Base-by-base conservation (phyloP, 116 monocot genomes). In the Dioscorea cayenensis region DNA sequence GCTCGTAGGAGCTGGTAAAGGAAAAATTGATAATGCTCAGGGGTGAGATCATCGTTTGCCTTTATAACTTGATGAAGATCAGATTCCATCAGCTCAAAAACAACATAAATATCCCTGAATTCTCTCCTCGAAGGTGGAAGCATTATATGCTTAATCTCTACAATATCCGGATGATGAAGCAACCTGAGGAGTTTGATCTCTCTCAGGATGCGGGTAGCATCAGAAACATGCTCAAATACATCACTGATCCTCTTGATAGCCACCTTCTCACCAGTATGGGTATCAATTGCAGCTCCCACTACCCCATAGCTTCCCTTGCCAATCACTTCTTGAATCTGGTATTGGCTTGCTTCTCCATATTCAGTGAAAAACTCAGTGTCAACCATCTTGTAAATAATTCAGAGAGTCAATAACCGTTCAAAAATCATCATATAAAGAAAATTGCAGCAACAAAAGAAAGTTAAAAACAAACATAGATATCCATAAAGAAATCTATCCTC, bases 11-110 rank as follows among this genome's bases (percentile, higher is more conserved):
- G 73, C 68, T 81, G 81, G 36, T 77, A 81, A 36, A 81, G 69
- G 72, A 81, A 81, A 63, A 77, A 81, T 49, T 73, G 81, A 63
- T 81, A 66, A 70, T 81, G 81, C 19, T 72, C 77, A 6, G 72
- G 69, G n/a, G 77, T 81, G 60, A 81, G 81, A 73, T 81, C 81
- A 65, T 81, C 77, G 64, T 81, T 81, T 20, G 76, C 81, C 69
- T 73, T 73, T 23, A 81, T 81, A 18, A 81, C 81, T 59, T 81
- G 77, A 69, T 80, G 80, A 23, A 75, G 70, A 38, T 80, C 80
- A 17, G 80, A 80, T 36, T 79, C 79, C 75, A 81, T 81, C 36
- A 77, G 65, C 64, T 81, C 81, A 58, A 81, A 81, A 63, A 81
- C 76, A 52, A 81, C 75, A 37, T 76, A 81, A 29, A 81, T 81